Percentiles rank a stretch among this genome's conserved stretches.
phyloP scores from a whole-genome alignment of 306 rosid genomes.

The Parietaria judaica region DNA sequence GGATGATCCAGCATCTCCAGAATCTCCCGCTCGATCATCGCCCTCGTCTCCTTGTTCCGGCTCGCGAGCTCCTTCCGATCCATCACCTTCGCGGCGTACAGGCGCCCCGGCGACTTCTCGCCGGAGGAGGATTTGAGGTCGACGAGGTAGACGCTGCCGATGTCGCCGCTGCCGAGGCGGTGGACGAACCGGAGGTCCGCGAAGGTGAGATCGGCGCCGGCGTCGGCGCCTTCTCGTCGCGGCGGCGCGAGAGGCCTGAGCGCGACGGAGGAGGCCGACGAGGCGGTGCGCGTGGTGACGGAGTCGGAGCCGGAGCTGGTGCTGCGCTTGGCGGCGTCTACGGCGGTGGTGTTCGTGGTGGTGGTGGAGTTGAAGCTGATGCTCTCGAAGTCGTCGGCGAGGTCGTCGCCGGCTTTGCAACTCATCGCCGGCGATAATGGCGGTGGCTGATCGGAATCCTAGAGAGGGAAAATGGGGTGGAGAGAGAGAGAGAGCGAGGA shows the following conservation, averaged over 20 bases:
- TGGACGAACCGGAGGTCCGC: constrained; percentile 29
- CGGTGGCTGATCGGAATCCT: neutral
- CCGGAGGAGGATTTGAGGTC: constrained; percentile 26
- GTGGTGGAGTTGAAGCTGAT: constrained; percentile 13
- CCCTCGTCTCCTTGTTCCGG: constrained; percentile 34
- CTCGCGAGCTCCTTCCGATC: constrained; percentile 38
- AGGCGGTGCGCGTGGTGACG: neutral
- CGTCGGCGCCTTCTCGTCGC: constrained; percentile 24
- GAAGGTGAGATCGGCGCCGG: neutral
- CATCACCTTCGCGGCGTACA: constrained; percentile 52
- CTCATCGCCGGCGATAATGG: neutral
- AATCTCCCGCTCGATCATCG: constrained; percentile 36
- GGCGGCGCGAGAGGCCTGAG: constrained; percentile 22
- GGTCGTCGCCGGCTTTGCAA: constrained; percentile 4
- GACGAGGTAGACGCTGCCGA: constrained; percentile 45
- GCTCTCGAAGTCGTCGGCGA: constrained; percentile 15
- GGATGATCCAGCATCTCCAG: constrained; percentile 42
- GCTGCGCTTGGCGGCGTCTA: constrained; percentile 7
- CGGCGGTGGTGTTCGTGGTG: constrained; percentile 2
- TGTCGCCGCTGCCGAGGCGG: constrained; percentile 46
- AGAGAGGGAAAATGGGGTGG: neutral
- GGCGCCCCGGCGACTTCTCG: constrained; percentile 13
- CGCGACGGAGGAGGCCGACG: constrained; percentile 9
- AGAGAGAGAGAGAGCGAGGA: neutral
- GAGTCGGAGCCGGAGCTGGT: constrained; percentile 22